These are phyloP conservation scores for Pyropia haitanensis DNA, from an alignment of 23 red algal genomes.

Conservation along the genomic window DNA sequence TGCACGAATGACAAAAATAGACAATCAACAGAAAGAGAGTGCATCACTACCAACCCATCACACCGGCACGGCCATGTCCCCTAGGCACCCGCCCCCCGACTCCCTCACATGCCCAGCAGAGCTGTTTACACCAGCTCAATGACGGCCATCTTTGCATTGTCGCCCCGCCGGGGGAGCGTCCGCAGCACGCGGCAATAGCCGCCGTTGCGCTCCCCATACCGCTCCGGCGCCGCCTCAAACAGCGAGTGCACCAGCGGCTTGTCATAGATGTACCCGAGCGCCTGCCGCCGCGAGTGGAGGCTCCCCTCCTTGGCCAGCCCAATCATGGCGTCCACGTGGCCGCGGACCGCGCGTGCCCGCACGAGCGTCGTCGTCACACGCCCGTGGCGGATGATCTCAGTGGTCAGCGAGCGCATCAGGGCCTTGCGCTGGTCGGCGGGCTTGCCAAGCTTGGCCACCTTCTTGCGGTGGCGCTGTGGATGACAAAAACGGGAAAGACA, in stretches of 20 bases:
- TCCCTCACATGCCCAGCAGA: too few species aligned
- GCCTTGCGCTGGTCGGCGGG: conserved; percentile 97
- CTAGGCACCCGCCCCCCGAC: too few species aligned
- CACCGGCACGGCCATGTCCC: too few species aligned
- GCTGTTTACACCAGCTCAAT: conserved; percentile 81
- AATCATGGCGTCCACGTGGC: conserved; percentile 85
- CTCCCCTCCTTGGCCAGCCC: conserved; percentile 73
- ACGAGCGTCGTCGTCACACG: conserved; percentile 80
- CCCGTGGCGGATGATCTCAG: conserved; percentile 94
- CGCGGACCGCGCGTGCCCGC: conserved; percentile 68
- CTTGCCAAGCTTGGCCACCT: conserved; percentile 78
- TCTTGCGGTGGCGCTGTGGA: conserved; percentile 64
- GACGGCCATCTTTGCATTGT: conserved; percentile 90
- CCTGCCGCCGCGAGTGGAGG: conserved; percentile 83
- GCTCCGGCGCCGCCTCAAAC: conserved; percentile 85
- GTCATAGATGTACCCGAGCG: conserved; percentile 95
- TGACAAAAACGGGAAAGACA: neutral
- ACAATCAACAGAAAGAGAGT: too few species aligned
- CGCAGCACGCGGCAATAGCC: conserved; percentile 85
- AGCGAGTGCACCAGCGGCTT: conserved; percentile 93
- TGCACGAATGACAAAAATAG: too few species aligned
- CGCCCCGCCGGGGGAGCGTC: conserved; percentile 79
- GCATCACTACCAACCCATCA: too few species aligned
- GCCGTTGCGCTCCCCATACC: conserved; percentile 82
- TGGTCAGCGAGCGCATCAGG: conserved; percentile 87